Conservation (phyloP, 768 basidiomycete genomes). For the Cantharellus cinnabarinus region DNA sequence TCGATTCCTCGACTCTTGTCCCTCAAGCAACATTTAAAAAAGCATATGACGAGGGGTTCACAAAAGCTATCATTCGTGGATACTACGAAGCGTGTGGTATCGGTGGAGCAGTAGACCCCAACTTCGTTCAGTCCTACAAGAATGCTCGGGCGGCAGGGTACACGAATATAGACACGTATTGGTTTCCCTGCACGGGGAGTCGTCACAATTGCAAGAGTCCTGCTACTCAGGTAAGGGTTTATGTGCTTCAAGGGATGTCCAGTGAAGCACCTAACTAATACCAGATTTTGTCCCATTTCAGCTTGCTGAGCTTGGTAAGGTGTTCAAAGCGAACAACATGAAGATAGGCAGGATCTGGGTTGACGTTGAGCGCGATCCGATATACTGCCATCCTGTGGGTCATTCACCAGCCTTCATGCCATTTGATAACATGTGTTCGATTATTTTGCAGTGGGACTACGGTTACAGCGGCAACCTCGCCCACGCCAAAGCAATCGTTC, state of each 20-base stretch:
- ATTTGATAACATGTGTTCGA: background rate
- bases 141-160: constrained; percentile 5
- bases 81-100: background rate
- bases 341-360: constrained; percentile 6
- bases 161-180: constrained; percentile 6
- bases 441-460: constrained; percentile 3
- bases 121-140: constrained; percentile 5
- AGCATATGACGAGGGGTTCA: background rate
- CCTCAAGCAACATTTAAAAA: background rate
- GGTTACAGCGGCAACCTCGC: constrained; percentile 2
- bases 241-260: too few relatives aligned
- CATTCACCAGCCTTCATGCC: background rate
- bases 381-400: background rate
- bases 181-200: background rate
- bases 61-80: background rate
- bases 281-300: background rate
- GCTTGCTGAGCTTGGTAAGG: constrained; percentile 1
- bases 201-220: background rate
- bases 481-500: background rate
- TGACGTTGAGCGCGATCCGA: background rate
- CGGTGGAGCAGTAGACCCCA: constrained; percentile 5
- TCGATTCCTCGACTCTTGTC: background rate
- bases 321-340: constrained; percentile 6
- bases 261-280: background rate
- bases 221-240: background rate